Percentiles rank a stretch among this genome's conserved stretches.
These are phyloP conservation scores for Phytomonas sp. DNA, from an alignment of 208 protist genomes.

Conservation along the genomic window DNA sequence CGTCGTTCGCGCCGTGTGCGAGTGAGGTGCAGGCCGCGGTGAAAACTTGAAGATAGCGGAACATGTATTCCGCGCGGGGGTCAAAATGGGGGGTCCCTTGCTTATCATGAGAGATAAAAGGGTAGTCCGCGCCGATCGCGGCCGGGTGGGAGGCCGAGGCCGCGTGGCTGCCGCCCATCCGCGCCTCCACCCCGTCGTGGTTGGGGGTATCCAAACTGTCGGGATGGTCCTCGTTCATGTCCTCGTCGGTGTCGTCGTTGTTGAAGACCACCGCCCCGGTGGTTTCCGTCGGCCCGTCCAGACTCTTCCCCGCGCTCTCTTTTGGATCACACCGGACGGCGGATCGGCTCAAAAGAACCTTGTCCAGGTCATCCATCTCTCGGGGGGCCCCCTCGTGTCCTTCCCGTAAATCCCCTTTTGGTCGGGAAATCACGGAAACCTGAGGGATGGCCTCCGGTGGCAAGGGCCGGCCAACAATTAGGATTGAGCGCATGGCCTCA, in stretches of 20 bases:
- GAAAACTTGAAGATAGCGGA: constrained; percentile 56
- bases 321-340: neutral
- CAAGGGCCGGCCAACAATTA: constrained; percentile 9
- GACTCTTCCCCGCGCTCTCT: neutral
- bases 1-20: constrained; percentile 63
- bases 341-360: neutral
- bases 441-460: neutral
- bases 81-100: constrained; percentile 32
- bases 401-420: neutral
- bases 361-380: neutral
- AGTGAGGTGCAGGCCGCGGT: constrained; percentile 56
- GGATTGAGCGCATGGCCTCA: constrained; percentile 24
- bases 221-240: constrained; percentile 13
- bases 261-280: constrained; percentile 7
- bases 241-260: constrained; percentile 14
- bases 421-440: neutral
- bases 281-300: constrained; percentile 3
- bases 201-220: constrained; percentile 13
- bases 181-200: neutral
- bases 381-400: neutral
- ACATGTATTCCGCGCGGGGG: constrained; percentile 51
- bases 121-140: constrained; percentile 12
- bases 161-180: neutral
- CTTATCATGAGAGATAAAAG: constrained; percentile 13
- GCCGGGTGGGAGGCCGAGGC: neutral